Evolutionary conservation across 805 yeast species (phyloP).

Genomic region (Candida glaebosa): DNA sequence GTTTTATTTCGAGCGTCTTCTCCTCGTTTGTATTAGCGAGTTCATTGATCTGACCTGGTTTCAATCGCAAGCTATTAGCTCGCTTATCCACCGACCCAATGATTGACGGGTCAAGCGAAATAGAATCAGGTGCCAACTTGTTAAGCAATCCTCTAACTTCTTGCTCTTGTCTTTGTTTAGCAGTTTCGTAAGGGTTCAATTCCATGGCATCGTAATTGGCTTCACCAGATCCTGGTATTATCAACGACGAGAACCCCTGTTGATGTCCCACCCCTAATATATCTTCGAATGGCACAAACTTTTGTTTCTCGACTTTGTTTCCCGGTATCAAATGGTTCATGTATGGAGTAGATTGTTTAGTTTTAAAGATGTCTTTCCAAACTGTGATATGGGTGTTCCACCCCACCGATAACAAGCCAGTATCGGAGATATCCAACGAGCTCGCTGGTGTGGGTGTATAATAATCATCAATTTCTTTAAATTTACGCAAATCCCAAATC

Average conservation of each 20-base stretch:
- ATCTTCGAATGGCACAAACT: slow-evolving; percentile 95
- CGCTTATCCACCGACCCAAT: slow-evolving; percentile 82
- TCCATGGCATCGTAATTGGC: slow-evolving; percentile 96
- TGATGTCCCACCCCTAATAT: slow-evolving; percentile 85
- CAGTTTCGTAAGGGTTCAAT: slow-evolving; percentile 86
- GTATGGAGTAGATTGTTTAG: slow-evolving; percentile 78
- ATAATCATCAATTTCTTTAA: slow-evolving; percentile 70
- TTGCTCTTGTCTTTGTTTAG: slow-evolving; percentile 87
- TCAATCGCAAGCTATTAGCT: slow-evolving; percentile 59
- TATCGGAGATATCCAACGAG: slow-evolving; percentile 76
- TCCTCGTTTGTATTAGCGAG: slow-evolving; percentile 32
- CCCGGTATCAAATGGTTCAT: slow-evolving; percentile 88
- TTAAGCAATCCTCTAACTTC: slow-evolving; percentile 85
- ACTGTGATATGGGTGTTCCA: slow-evolving; percentile 95
- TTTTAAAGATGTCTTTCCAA: slow-evolving; percentile 81
- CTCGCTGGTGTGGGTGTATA: slow-evolving; percentile 81
- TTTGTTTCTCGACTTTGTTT: slow-evolving; percentile 60
- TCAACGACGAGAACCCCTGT: slow-evolving; percentile 74
- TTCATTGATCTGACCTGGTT: slow-evolving; percentile 54
- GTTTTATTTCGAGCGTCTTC: slow-evolving; percentile 55
- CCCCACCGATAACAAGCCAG: slow-evolving; percentile 82
- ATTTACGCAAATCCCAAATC: slow-evolving; percentile 90
- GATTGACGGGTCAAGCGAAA: slow-evolving; percentile 80
- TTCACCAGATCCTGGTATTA: slow-evolving; percentile 97
- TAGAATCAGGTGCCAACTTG: slow-evolving; percentile 89